Base-by-base conservation (phyloP, 345 rosid species). In the Murraya paniculata region DNA sequence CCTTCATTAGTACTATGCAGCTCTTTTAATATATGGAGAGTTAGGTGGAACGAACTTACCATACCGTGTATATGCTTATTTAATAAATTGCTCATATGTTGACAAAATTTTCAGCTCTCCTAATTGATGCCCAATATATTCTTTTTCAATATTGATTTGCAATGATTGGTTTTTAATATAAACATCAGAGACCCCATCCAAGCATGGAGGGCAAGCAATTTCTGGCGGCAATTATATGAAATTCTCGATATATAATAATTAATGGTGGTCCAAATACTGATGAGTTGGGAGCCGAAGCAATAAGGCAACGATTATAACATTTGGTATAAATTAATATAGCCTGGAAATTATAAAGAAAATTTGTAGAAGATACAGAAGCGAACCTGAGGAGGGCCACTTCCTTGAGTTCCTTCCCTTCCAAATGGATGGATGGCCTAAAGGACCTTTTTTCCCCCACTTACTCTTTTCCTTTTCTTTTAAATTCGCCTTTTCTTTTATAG, bases 261-360 rank as follows among this genome's bases (percentile, higher is more conserved):
- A 41, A 45, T 76, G 73, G 82, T 77, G 87, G 90, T 81, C 90
- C 87, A 27, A 53, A 58, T 36, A n/a, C 68, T 71, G 82, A 86
- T 79, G 77, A 71, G 71, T 70, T 14, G 55, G 41, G 72, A 74
- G 50, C 25, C 58, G 41, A 60, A 68, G 30, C 82, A 75, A 61
- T 55, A 35, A 59, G 35, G 24, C 50, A 70, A 74, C 21, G 21
- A 66, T 28, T 75, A 61, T 53, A 59, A 65, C 53, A n/a, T 38
- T 69, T 30, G 68, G 35, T 45, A 48, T 13, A 35, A 62, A 45
- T 27, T 45, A 11, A 35, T 13, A 48, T 53, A 30, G 35, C 58
- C 55, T 68, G 25, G 33, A 36, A 66, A 60, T 25, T 50, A 59
- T 53, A n/a, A 72, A 30, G 25, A 39, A 64, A 35, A 18, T 75